phyloP scores from a whole-genome alignment of 768 basidiomycete species.

The Mycena sanguinolenta region DNA sequence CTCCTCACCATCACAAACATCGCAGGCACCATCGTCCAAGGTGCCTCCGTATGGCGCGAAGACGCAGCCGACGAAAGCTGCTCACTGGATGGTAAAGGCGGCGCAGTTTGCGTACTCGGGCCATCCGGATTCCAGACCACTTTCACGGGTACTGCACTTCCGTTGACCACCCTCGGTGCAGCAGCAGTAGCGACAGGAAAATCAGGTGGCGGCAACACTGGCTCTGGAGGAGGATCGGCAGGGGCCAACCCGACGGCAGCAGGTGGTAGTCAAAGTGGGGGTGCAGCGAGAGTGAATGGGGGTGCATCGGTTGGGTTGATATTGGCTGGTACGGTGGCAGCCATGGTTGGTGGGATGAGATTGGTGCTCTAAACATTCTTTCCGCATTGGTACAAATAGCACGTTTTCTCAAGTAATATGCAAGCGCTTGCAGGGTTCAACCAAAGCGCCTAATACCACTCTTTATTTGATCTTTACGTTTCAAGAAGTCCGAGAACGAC shows the following conservation, averaged over 20 bases:
- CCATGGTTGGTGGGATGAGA: constrained; percentile 24
- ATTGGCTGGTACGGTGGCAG: constrained; percentile 14
- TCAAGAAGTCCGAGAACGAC: no score
- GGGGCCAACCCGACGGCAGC: background rate
- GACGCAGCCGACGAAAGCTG: constrained; percentile 20
- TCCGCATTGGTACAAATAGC: no score
- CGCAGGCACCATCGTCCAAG: constrained; percentile 23
- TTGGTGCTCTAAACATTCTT: constrained; percentile 13
- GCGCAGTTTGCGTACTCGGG: constrained; percentile 10
- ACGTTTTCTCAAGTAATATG: no score
- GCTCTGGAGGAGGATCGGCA: background rate
- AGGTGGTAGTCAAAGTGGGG: background rate
- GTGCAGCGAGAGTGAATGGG: constrained; percentile 15
- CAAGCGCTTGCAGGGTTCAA: no score
- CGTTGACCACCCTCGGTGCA: constrained; percentile 23
- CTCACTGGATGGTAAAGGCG: constrained; percentile 29
- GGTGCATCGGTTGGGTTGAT: constrained; percentile 18
- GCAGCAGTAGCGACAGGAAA: constrained; percentile 5
- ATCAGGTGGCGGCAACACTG: background rate
- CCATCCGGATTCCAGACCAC: constrained; percentile 1
- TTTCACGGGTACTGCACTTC: constrained; percentile 25
- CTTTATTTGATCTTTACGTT: no score
- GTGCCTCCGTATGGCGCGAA: constrained; percentile 27
- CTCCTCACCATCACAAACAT: constrained; percentile 1
- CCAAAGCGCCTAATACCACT: no score